Base-by-base conservation (phyloP, 139 green algal species). In the Coelastrella sp. region DNA sequence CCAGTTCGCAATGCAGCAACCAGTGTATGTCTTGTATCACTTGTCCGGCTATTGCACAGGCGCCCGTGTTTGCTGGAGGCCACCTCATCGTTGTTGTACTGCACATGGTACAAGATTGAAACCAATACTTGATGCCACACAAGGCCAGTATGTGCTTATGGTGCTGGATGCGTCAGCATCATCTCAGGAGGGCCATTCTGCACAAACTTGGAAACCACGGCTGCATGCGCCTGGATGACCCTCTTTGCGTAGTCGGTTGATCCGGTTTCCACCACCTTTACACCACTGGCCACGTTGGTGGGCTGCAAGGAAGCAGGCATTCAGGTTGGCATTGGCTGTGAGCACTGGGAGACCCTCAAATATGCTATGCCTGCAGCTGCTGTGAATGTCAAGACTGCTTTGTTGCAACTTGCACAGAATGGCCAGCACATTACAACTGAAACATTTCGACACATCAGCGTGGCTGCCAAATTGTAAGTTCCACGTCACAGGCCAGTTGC, bases 201-300 rank as follows among this genome's bases (percentile, higher is more conserved):
- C 56, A 86, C 80, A 86, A 77, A 86, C 4, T 11, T 32, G 5
- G 80, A 76, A 22, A 86, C 80, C 60, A 86, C 80, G 13, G n/a
- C 80, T 22, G 80, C 80, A 76, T 86, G 80, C 8, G 65, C 65
- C 22, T 86, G 80, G 11, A 83, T 64, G 4, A 83, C 4, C 47
- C 8, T 7, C 32, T 57, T 58, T n/a, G 77, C 77, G 54, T 16
- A 61, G 13, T 5, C 47, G 22, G 1, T 64, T n/a, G 32, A 65
- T 5, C 77, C 47, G 3, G 47, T 66, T 54, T 83, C 77, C 8
- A 7, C 77, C 54, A 83, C 54, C 14, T 32, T 13, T 4, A 83
- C 77, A 19, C 77, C 77, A 22, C 65, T 22, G 19, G 77, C 23
- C 4, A 54, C 65, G 10, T 83, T 22, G 10, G 77, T 83, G 11